Percentiles rank a stretch among this genome's conserved stretches.
Conservation (phyloP, 202 grass and related monocot species). For the Setaria italica region DNA sequence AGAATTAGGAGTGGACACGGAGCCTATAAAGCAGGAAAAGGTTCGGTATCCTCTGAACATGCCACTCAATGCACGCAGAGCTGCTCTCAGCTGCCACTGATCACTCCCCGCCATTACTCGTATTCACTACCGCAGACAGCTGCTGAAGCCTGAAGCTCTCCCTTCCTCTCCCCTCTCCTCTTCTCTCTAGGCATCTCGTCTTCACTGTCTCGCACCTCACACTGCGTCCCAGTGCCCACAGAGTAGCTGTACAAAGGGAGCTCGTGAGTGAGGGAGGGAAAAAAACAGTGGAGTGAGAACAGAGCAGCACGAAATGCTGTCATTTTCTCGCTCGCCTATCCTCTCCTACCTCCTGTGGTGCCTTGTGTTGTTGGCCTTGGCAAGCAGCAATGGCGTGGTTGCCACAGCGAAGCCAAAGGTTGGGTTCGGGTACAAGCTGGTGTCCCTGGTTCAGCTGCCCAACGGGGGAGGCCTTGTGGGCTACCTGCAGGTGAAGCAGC, state of each 20-base stretch:
- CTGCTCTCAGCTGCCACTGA: conserved; percentile 20
- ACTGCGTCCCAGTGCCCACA: not conserved
- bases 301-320: conserved; percentile 32
- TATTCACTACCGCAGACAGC: conserved; percentile 10
- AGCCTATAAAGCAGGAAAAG: conserved; percentile 31
- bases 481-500: conserved; percentile 68
- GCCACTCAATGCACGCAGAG: conserved; percentile 44
- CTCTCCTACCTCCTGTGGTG: conserved; percentile 31
- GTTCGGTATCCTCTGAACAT: conserved; percentile 14
- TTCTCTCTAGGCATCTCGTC: conserved; percentile 5
- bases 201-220: not conserved
- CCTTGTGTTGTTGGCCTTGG: conserved; percentile 45
- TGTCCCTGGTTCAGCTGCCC: conserved; percentile 64
- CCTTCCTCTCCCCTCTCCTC: not conserved
- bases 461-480: conserved; percentile 74
- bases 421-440: conserved; percentile 77
- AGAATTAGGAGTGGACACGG: not conserved
- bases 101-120: conserved; percentile 57
- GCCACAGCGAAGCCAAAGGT: conserved; percentile 27
- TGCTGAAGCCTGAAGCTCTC: not conserved
- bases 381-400: conserved; percentile 24
- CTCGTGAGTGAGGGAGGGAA: not conserved
- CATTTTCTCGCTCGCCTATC: not conserved
- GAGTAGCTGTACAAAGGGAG: conserved; percentile 16
- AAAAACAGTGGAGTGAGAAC: conserved; percentile 21